Evolutionary conservation across 164 flowering plant genomes (phyloP).

Genomic region (Tinospora cordifolia): DNA sequence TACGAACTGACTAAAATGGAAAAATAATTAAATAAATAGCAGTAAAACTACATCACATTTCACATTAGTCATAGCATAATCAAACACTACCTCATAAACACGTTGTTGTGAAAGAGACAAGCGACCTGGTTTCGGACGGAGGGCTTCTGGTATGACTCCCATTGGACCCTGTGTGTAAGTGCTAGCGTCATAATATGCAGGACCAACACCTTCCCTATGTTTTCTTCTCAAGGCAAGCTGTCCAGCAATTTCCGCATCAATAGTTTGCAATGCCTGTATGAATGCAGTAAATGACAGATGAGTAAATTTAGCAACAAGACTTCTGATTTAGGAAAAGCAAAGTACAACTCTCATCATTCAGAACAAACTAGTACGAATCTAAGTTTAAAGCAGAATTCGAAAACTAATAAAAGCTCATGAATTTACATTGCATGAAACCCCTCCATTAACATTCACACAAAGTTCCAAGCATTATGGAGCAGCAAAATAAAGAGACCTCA

Average conservation of each 20-base stretch:
- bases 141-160: conserved; percentile 73
- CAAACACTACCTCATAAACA: conserved; percentile 74
- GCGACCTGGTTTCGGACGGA: conserved; percentile 89
- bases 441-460: background rate
- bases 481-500: background rate
- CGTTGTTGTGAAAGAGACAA: conserved; percentile 80
- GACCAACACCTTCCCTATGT: conserved; percentile 64
- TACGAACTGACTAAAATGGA: background rate
- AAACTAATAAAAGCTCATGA: background rate
- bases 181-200: conserved; percentile 64
- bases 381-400: background rate
- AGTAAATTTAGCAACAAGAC: background rate
- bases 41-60: background rate
- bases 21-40: background rate
- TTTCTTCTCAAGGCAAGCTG: conserved; percentile 74
- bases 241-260: conserved; percentile 78
- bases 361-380: background rate
- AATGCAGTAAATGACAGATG: background rate
- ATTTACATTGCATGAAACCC: background rate
- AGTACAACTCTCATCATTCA: too few relatives aligned
- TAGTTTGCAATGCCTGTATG: conserved; percentile 70
- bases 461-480: background rate
- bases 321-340: too few relatives aligned
- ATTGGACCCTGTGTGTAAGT: conserved; percentile 62
- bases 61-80: background rate